Evolutionary conservation across 192 early-diverging fungal species (phyloP).

Genomic region (Chytriomyces sp.): DNA sequence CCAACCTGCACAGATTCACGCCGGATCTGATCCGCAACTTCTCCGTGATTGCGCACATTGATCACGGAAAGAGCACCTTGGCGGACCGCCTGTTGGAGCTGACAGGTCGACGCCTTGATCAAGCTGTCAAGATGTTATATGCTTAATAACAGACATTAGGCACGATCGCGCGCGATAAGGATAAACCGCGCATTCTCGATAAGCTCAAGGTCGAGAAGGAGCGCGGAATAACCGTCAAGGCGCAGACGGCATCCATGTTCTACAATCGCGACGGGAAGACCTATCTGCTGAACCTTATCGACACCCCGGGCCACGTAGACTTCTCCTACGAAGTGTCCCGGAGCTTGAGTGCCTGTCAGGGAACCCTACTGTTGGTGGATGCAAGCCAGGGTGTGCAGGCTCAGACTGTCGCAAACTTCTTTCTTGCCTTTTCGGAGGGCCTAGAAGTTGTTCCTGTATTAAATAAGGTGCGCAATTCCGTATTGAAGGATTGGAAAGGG

Average conservation of each 20-base stretch:
- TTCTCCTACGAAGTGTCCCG: conserved; percentile 93
- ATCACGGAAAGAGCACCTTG: conserved; percentile 68
- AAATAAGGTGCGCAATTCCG: conserved; percentile 67
- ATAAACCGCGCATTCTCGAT: conserved; percentile 90
- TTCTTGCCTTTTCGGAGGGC: conserved; percentile 85
- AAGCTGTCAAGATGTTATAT: not conserved
- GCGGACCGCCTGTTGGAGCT: conserved; percentile 92
- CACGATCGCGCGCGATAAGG: conserved; percentile 70
- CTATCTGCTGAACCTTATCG: conserved; percentile 93
- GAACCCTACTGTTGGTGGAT: conserved; percentile 86
- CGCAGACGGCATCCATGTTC: conserved; percentile 95
- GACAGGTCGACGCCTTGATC: conserved; percentile 52
- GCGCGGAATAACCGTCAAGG: conserved; percentile 97
- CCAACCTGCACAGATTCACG: conserved; percentile 57
- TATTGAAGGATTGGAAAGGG: conserved; percentile 86
- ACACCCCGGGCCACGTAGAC: conserved; percentile 91
- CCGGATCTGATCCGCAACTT: conserved; percentile 91
- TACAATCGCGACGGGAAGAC: conserved; percentile 66
- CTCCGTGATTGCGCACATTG: conserved; percentile 56
- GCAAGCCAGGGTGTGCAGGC: conserved; percentile 96
- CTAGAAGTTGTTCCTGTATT: conserved; percentile 86
- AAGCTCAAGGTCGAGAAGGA: conserved; percentile 95
- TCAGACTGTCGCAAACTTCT: conserved; percentile 98
- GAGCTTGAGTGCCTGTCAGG: conserved; percentile 91
- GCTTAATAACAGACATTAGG: too few species aligned